Evolutionary conservation across 2,329 filamentous ascomycete species (phyloP).

Genomic region (Botrytis sinoallii): DNA sequence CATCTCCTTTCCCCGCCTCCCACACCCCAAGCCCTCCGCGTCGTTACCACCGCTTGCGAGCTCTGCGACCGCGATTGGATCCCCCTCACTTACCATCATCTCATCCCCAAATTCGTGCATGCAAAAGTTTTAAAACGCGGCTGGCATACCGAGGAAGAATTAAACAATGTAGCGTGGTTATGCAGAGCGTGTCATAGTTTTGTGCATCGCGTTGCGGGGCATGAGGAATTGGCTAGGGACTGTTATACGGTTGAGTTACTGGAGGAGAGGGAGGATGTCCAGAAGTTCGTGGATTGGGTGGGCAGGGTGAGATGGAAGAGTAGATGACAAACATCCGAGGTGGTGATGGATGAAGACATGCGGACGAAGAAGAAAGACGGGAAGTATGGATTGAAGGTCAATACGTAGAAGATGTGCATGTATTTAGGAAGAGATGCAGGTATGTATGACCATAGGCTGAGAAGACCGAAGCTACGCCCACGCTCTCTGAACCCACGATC

Average conservation of each 20-base stretch:
- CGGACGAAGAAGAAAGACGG: neutral
- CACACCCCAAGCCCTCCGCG: slow-evolving; percentile 55
- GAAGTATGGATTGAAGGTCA: neutral
- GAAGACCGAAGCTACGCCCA: neutral
- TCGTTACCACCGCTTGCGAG: slow-evolving; percentile 60
- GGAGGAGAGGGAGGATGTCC: slow-evolving; percentile 67
- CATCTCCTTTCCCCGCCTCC: slow-evolving; percentile 60
- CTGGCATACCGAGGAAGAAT: slow-evolving; percentile 72
- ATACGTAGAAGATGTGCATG: neutral
- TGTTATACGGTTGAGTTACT: slow-evolving; percentile 73
- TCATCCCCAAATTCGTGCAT: slow-evolving; percentile 78
- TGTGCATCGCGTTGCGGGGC: slow-evolving; percentile 70
- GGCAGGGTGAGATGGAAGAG: slow-evolving; percentile 62
- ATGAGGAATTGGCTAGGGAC: slow-evolving; percentile 73
- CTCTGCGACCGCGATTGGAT: slow-evolving; percentile 74
- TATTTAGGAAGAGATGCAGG: neutral
- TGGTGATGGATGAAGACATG: neutral
- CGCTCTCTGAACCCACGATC: neutral
- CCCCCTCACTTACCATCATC: slow-evolving; percentile 76
- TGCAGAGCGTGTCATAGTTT: slow-evolving; percentile 81
- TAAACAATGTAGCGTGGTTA: slow-evolving; percentile 82
- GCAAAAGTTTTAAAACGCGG: slow-evolving; percentile 71
- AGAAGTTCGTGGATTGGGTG: slow-evolving; percentile 70
- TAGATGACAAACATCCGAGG: neutral
- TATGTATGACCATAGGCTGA: neutral